A percentile compares a stretch with the other conserved stretches of the same genome.
Evolutionary conservation across 164 flowering plant species (phyloP).

Genomic region (Pachysandra terminalis): DNA sequence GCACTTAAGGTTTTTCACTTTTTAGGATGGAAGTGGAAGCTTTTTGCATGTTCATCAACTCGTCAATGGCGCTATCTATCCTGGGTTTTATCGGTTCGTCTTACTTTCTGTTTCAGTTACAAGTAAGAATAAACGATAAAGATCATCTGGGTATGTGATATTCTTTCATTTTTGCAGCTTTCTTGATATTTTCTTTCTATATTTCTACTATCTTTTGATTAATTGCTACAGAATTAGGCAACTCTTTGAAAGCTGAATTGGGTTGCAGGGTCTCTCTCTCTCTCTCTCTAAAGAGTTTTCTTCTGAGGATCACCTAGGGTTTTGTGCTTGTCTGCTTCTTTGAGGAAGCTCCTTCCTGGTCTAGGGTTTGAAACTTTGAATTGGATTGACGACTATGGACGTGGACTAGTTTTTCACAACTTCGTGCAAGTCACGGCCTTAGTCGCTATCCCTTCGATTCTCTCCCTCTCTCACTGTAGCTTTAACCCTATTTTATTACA

Average conservation of each 20-base stretch:
- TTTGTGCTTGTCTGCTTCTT: background rate
- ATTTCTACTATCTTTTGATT: background rate
- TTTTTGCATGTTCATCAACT: background rate
- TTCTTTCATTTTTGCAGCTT: background rate
- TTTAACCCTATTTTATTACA: no score
- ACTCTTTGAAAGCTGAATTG: no score
- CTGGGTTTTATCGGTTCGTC: constrained; percentile 45
- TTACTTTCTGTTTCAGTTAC: constrained; percentile 8
- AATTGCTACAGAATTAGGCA: background rate
- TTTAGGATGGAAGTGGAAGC: no score
- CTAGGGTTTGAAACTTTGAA: background rate
- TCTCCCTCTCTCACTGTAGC: background rate
- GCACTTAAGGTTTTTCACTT: no score
- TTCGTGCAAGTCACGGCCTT: background rate
- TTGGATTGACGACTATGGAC: no score
- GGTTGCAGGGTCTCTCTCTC: no score
- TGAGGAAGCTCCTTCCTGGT: background rate
- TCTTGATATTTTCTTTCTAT: no score
- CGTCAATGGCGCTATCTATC: constrained; percentile 41
- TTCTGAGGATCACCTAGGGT: background rate
- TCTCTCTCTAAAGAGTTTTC: no score
- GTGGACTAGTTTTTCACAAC: background rate
- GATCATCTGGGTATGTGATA: background rate
- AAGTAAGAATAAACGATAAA: background rate
- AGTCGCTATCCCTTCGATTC: background rate